A percentile compares a stretch with the other conserved stretches of the same genome.
These are phyloP conservation scores for Lolium perenne DNA, from an alignment of 176 grass and related monocot genomes.

Conservation along the genomic window DNA sequence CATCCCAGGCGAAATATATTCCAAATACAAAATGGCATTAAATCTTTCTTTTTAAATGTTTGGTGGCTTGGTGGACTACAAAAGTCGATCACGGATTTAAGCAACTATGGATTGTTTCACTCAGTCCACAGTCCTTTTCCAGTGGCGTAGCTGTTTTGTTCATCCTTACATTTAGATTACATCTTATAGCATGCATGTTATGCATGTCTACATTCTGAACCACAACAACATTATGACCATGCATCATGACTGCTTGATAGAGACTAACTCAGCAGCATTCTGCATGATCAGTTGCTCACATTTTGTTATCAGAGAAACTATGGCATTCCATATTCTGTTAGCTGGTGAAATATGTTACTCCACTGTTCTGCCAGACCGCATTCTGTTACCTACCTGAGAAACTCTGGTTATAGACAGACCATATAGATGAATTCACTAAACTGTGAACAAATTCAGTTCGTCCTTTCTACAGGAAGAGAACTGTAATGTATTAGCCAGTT, in stretches of 20 bases:
- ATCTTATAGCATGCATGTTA: no score
- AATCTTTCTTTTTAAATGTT: neutral
- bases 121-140: neutral
- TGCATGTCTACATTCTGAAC: no score
- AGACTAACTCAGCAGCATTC: neutral
- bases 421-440: neutral
- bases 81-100: neutral
- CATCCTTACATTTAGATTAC: neutral
- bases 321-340: neutral
- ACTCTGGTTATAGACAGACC: neutral
- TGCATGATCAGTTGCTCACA: neutral
- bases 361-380: neutral
- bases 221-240: neutral
- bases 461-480: slow-evolving; percentile 4
- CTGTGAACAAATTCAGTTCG: neutral
- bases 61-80: neutral
- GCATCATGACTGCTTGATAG: neutral
- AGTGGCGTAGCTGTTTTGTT: neutral
- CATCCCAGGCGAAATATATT: no score
- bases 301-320: neutral
- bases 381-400: neutral
- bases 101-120: neutral
- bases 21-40: no score
- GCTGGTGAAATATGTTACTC: neutral
- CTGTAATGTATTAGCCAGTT: neutral